A percentile compares a stretch with the other conserved stretches of the same genome.
These are phyloP conservation scores for Rhizophora mangle DNA, from an alignment of 345 rosid species.

Conservation along the genomic window DNA sequence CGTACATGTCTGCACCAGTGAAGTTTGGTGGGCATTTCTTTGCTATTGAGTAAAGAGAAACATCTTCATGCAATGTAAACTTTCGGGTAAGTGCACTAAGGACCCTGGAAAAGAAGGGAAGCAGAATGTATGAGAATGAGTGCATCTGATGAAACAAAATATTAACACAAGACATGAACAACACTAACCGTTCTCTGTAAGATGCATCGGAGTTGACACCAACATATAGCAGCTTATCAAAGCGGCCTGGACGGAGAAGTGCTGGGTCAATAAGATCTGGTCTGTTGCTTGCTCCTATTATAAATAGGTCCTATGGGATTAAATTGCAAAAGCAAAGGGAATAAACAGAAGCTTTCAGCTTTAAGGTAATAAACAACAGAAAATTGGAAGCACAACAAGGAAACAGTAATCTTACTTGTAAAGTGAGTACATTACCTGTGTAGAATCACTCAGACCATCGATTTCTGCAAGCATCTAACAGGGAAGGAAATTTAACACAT, in stretches of 20 bases:
- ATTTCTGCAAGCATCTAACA: conserved; percentile 96
- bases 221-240: conserved; percentile 88
- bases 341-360: not conserved
- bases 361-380: conserved; percentile 14
- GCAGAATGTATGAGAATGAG: conserved; percentile 5
- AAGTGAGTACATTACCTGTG: conserved; percentile 46
- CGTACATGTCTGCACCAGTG: conserved; percentile 99
- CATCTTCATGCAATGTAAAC: conserved; percentile 72
- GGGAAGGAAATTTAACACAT: conserved; percentile 9
- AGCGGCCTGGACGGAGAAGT: conserved; percentile 94
- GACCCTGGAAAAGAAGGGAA: conserved; percentile 48
- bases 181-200: conserved; percentile 73
- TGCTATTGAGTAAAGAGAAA: conserved; percentile 77
- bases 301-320: conserved; percentile 64
- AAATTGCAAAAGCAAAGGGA: conserved; percentile 6
- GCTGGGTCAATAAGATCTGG: conserved; percentile 97
- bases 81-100: conserved; percentile 94
- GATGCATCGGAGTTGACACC: conserved; percentile 91
- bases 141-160: not conserved
- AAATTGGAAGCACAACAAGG: not conserved
- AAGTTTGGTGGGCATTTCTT: conserved; percentile 83
- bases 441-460: conserved; percentile 83
- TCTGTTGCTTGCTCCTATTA: conserved; percentile 96
- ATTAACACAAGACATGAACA: conserved; percentile 3
- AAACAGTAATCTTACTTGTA: not conserved